Conservation (phyloP, 2,329 filamentous ascomycete genomes). For the Aspergillus brasiliensis region DNA sequence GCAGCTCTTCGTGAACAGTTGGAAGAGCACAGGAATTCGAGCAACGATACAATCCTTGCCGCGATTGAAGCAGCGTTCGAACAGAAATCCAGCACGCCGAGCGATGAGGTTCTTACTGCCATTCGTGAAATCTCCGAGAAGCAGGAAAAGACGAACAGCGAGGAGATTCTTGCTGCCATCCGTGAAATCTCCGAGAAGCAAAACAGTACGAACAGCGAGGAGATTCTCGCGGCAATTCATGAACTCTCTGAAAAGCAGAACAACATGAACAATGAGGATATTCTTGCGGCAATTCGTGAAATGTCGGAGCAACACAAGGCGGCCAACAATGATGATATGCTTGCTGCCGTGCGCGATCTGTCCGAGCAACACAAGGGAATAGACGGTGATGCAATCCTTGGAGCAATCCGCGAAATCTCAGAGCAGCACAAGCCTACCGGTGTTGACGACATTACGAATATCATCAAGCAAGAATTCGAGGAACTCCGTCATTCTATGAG, state of each 20-base stretch:
- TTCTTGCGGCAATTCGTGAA: neutral
- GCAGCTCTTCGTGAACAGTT: neutral
- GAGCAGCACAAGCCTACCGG: conserved; percentile 34
- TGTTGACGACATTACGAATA: conserved; percentile 38
- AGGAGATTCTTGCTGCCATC: neutral
- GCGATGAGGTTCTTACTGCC: neutral
- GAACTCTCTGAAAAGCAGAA: neutral
- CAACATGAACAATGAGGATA: neutral
- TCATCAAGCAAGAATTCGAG: conserved; percentile 63
- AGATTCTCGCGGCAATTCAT: neutral
- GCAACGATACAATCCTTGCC: neutral
- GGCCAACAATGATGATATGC: neutral
- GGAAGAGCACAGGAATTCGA: neutral
- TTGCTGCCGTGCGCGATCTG: neutral
- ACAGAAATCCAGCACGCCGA: neutral
- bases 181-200: neutral
- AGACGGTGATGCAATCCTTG: conserved; percentile 53
- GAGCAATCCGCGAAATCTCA: conserved; percentile 57
- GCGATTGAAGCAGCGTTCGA: neutral
- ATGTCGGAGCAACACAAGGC: neutral
- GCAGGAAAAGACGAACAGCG: neutral
- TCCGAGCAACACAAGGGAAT: neutral
- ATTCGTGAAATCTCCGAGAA: neutral
- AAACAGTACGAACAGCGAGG: neutral
- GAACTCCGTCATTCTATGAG: conserved; percentile 56